Base-by-base conservation (phyloP, 2,329 filamentous ascomycete genomes). In the Emydomyces testavorans region DNA sequence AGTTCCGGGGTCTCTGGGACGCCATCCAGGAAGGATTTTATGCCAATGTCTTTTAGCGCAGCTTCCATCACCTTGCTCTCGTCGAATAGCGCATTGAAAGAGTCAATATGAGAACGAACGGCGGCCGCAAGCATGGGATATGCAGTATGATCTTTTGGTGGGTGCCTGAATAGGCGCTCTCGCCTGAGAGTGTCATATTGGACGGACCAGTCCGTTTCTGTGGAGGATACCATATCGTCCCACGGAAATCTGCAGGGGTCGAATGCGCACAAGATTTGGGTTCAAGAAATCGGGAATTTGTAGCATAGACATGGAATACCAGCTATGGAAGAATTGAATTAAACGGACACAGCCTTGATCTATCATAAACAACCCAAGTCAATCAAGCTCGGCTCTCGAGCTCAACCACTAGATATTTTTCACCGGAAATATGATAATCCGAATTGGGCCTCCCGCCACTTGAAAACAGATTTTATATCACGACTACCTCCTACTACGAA, bases 51-150 rank as follows among this genome's bases (percentile, higher is more conserved):
- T 60, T 78, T 79, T 52, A 96, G 65, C 10, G 77, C 88, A 54
- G 86, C 80, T 42, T 83, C 78, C 46, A 98, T 65, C 45, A 83
- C 71, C 46, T 85, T 86, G 65, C 82, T 76, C 50, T 76, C 73
- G 26, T 80, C 78, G 62, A 95, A 93, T 40, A 96, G 75, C 45
- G 81, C 81, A 71, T 98, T 94, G 78, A 95, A 98, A 5, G 92
- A 92, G 60, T 95, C 82, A 58, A 96, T 83, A 66, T 98, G 92
- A 42, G 92, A 92, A 55, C 85, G 76, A 51, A 96, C 81, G n/a
- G 90, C 85, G 52, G 78, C 77, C 58, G 89, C 83, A 40, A 98
- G 78, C 18, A 84, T 77, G 11, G 92, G 92, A 62, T 94, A 96
- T 50, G 90, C 87, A 7, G 84, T 84, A 57, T 79, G 83, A 63